Conservation (phyloP, 2,329 filamentous ascomycete genomes). For the Colletotrichum neosansevieriae region DNA sequence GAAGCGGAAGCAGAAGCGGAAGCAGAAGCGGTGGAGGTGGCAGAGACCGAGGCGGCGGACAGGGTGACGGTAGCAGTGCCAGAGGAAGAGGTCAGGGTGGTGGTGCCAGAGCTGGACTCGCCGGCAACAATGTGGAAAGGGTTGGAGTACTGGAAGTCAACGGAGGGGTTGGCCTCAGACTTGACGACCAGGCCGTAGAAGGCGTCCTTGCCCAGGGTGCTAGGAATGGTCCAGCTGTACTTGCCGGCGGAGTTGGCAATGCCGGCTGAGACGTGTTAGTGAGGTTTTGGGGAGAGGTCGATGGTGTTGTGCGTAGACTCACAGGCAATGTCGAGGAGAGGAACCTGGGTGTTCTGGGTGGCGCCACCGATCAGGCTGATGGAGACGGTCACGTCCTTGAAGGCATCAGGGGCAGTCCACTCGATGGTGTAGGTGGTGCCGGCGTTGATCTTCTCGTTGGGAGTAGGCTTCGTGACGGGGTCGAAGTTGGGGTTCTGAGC, state of each 20-base stretch:
- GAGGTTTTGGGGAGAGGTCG: constrained; percentile 10
- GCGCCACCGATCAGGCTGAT: constrained; percentile 68
- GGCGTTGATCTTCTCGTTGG: constrained; percentile 58
- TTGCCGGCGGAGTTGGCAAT: constrained; percentile 58
- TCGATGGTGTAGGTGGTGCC: constrained; percentile 63
- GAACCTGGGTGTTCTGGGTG: constrained; percentile 55
- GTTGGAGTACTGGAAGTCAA: constrained; percentile 71
- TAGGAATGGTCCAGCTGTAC: constrained; percentile 65
- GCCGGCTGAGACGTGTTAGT: constrained; percentile 53
- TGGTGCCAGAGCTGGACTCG: constrained; percentile 43
- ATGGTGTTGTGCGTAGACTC: constrained; percentile 49
- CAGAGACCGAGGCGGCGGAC: constrained; percentile 47
- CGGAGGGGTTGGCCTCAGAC: constrained; percentile 57
- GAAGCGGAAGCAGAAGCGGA: constrained; percentile 39
- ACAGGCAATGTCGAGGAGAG: constrained; percentile 62
- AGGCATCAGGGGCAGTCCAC: constrained; percentile 59
- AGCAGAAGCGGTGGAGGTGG: constrained; percentile 45
- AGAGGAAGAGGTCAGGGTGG: constrained; percentile 44
- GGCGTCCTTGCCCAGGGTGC: constrained; percentile 56
- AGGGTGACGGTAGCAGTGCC: constrained; percentile 47
- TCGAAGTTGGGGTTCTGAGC: constrained; percentile 70
- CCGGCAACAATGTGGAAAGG: constrained; percentile 66
- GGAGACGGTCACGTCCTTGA: constrained; percentile 58
- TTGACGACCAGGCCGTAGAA: constrained; percentile 70
- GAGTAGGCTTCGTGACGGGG: constrained; percentile 61